phyloP scores from a whole-genome alignment of 2,329 filamentous ascomycete species.

The Neonectria punicea region DNA sequence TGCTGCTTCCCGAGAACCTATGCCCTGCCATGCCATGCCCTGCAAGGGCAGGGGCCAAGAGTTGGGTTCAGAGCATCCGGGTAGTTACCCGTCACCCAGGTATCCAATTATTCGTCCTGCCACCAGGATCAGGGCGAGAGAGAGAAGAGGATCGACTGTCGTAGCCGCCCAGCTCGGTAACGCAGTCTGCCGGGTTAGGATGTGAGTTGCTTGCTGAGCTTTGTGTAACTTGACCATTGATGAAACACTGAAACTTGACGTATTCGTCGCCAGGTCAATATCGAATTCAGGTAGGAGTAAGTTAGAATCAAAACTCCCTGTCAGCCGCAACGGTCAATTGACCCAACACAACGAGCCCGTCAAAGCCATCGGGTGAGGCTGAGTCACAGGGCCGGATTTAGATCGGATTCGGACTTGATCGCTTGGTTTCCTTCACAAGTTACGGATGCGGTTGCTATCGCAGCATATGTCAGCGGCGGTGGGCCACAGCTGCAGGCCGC shows the following conservation, averaged over 20 bases:
- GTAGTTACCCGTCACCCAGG: slow-evolving; percentile 11
- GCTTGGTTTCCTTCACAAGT: slow-evolving; percentile 3
- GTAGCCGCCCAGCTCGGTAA: not conserved
- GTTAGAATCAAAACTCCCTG: not conserved
- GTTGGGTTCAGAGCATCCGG: slow-evolving; percentile 14
- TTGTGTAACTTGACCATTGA: not conserved
- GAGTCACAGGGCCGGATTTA: not conserved
- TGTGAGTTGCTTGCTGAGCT: not conserved
- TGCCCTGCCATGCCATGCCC: slow-evolving; percentile 6
- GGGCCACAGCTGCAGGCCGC: slow-evolving; percentile 14
- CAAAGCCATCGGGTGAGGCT: not conserved
- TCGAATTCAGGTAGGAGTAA: not conserved
- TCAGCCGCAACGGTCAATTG: not conserved
- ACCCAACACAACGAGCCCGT: not conserved
- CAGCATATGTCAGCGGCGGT: slow-evolving; percentile 16
- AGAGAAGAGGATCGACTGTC: not conserved
- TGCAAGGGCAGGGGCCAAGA: slow-evolving; percentile 10
- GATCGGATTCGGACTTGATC: not conserved
- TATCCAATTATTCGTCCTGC: slow-evolving; percentile 11
- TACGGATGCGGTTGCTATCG: slow-evolving; percentile 7
- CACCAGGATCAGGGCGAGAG: not conserved
- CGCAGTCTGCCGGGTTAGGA: not conserved
- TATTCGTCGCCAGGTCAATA: not conserved
- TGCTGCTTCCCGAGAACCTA: slow-evolving; percentile 18
- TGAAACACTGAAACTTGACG: not conserved